Evolutionary conservation across 352 stramenopile species (phyloP).

Genomic region (Elongisporangium undulatum): DNA sequence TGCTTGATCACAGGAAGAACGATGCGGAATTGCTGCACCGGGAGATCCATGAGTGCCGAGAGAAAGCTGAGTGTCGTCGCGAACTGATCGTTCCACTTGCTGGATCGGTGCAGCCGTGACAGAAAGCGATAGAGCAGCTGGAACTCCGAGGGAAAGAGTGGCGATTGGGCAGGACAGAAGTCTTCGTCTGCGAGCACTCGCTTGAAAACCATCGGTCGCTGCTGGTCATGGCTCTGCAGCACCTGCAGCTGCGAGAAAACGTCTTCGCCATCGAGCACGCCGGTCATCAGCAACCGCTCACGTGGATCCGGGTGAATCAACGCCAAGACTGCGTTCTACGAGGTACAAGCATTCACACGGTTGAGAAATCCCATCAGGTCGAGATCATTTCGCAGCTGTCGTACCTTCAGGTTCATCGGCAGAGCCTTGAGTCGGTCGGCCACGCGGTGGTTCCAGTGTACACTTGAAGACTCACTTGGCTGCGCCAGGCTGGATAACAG

Average conservation of each 20-base stretch:
- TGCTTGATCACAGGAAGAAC: constrained; percentile 41
- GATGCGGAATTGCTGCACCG: constrained; percentile 36
- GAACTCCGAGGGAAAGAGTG: constrained; percentile 46
- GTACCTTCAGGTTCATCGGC: constrained; percentile 52
- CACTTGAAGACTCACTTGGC: not conserved
- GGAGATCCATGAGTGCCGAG: constrained; percentile 31
- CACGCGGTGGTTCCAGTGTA: constrained; percentile 23
- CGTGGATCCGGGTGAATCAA: constrained; percentile 43
- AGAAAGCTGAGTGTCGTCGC: constrained; percentile 23
- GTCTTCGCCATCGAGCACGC: constrained; percentile 29
- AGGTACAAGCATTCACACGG: not conserved
- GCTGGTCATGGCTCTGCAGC: constrained; percentile 5
- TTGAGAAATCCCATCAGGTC: not conserved
- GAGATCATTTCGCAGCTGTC: not conserved
- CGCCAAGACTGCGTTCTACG: constrained; percentile 30
- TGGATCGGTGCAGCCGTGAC: constrained; percentile 22
- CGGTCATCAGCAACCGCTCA: constrained; percentile 23
- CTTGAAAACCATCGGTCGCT: constrained; percentile 12
- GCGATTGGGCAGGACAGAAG: constrained; percentile 18
- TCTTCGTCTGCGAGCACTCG: constrained; percentile 4
- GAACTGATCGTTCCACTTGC: constrained; percentile 43
- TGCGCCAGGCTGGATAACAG: not conserved
- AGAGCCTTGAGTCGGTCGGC: constrained; percentile 19
- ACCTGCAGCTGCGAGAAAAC: constrained; percentile 8
- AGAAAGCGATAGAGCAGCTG: constrained; percentile 45